A percentile compares a stretch with the other conserved stretches of the same genome.
These are phyloP conservation scores for Parascedosporium putredinis DNA, from an alignment of 2,329 filamentous ascomycete genomes.

Conservation along the genomic window DNA sequence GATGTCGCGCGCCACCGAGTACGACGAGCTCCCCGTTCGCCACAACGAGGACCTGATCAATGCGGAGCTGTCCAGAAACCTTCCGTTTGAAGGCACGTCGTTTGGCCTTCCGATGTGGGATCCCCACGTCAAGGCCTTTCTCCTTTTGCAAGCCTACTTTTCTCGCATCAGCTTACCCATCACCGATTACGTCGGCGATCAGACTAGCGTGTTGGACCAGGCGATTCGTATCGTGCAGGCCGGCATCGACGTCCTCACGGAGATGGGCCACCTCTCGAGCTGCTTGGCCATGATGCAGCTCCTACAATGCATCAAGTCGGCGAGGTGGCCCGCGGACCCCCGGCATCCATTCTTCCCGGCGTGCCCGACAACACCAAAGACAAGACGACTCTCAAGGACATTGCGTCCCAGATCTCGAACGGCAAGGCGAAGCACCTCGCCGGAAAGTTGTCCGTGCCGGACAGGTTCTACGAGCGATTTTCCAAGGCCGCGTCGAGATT, in stretches of 20 bases:
- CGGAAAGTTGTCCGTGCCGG: constrained; percentile 39
- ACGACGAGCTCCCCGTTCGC: constrained; percentile 92
- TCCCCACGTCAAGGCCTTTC: constrained; percentile 91
- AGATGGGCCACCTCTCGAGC: constrained; percentile 71
- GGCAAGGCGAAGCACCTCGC: constrained; percentile 26
- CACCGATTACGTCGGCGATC: constrained; percentile 92
- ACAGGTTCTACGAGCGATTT: constrained; percentile 34
- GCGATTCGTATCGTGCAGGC: constrained; percentile 95
- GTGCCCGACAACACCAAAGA: constrained; percentile 36
- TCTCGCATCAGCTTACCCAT: constrained; percentile 87
- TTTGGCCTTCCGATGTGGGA: constrained; percentile 92
- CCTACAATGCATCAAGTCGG: constrained; percentile 85
- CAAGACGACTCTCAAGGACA: constrained; percentile 30
- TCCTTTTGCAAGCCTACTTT: constrained; percentile 92
- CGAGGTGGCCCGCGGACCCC: constrained; percentile 79
- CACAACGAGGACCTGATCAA: constrained; percentile 99
- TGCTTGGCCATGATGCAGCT: constrained; percentile 74
- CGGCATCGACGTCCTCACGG: constrained; percentile 84
- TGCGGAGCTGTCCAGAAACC: constrained; percentile 70
- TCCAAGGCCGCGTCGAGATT: constrained; percentile 52
- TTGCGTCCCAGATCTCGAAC: constrained; percentile 23
- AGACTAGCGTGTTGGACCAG: constrained; percentile 82
- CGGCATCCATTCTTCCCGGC: constrained; percentile 69
- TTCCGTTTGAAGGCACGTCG: constrained; percentile 50
- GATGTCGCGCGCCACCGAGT: constrained; percentile 91